Conservation (phyloP, 75 land plant species). For the Selaginella moellendorffii region DNA sequence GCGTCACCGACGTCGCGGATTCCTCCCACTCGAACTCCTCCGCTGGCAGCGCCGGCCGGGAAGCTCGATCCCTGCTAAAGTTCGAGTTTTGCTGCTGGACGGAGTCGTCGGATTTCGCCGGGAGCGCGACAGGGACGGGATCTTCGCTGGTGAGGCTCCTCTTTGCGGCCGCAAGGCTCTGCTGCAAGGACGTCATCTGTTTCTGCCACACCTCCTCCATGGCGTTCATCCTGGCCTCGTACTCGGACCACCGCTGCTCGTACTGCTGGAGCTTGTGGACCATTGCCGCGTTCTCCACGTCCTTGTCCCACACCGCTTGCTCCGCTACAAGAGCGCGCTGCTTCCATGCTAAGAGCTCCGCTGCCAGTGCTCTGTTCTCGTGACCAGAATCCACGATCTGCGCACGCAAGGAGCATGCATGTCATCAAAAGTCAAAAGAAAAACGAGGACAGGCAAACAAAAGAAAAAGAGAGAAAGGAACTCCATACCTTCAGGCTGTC, state of each 20-base stretch:
- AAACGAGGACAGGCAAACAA: too few relatives aligned
- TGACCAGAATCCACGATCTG: too few relatives aligned
- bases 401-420: too few relatives aligned
- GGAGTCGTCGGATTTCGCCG: too few relatives aligned
- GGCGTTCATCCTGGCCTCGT: constrained; percentile 59
- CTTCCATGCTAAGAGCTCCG: constrained; percentile 17
- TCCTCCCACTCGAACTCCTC: constrained; percentile 65
- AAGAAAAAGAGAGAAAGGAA: too few relatives aligned
- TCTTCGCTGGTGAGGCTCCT: constrained; percentile 54
- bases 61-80: constrained; percentile 8
- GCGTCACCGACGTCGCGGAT: constrained; percentile 34
- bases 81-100: background rate
- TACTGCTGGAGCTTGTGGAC: constrained; percentile 42
- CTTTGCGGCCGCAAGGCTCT: constrained; percentile 67
- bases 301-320: constrained; percentile 52
- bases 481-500: too few relatives aligned
- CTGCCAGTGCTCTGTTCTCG: background rate
- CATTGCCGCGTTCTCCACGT: constrained; percentile 60
- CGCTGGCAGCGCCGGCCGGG: constrained; percentile 21
- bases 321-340: constrained; percentile 46
- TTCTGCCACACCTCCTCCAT: constrained; percentile 90
- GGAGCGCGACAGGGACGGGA: background rate
- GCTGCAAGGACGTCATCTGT: constrained; percentile 60
- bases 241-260: constrained; percentile 58
- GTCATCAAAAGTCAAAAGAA: too few relatives aligned